These are phyloP conservation scores for Diplodia sapinea DNA, from an alignment of 2,329 filamentous ascomycete species.

Conservation along the genomic window DNA sequence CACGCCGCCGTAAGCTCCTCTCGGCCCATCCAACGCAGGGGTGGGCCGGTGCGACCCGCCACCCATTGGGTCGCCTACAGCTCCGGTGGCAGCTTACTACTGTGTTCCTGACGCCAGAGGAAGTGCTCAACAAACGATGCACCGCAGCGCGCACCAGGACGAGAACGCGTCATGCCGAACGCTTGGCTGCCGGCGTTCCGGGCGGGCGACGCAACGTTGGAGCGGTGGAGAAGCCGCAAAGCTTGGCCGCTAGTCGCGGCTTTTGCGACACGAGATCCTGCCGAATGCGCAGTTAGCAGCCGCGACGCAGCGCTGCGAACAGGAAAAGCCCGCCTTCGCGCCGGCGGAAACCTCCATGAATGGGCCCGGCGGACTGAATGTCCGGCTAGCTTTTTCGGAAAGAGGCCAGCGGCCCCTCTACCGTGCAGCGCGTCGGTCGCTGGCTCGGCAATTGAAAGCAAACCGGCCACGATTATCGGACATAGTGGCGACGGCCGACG, in stretches of 20 bases:
- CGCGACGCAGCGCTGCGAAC: background rate
- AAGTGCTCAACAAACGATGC: background rate
- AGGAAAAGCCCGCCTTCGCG: background rate
- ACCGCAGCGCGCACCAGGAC: background rate
- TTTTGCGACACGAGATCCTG: constrained; percentile 3
- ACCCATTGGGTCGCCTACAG: background rate
- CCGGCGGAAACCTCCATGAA: background rate
- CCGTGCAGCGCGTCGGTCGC: background rate
- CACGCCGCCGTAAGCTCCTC: constrained; percentile 9
- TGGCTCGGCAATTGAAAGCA: background rate
- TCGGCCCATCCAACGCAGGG: constrained; percentile 21
- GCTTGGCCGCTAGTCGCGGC: constrained; percentile 6
- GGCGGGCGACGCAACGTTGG: constrained; percentile 7
- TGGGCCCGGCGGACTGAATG: background rate
- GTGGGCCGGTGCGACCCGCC: background rate
- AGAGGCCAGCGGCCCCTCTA: background rate
- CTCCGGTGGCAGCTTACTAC: background rate
- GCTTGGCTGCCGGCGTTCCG: constrained; percentile 7
- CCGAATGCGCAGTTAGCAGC: background rate
- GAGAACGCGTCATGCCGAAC: constrained; percentile 1
- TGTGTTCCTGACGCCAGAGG: constrained; percentile 2
- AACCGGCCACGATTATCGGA: constrained; percentile 1
- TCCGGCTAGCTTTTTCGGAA: background rate
- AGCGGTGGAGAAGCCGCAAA: constrained; percentile 6
- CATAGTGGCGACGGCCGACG: background rate